These are phyloP conservation scores for Lunasporangiospora selenospora DNA, from an alignment of 192 early-diverging fungal species.

Conservation along the genomic window DNA sequence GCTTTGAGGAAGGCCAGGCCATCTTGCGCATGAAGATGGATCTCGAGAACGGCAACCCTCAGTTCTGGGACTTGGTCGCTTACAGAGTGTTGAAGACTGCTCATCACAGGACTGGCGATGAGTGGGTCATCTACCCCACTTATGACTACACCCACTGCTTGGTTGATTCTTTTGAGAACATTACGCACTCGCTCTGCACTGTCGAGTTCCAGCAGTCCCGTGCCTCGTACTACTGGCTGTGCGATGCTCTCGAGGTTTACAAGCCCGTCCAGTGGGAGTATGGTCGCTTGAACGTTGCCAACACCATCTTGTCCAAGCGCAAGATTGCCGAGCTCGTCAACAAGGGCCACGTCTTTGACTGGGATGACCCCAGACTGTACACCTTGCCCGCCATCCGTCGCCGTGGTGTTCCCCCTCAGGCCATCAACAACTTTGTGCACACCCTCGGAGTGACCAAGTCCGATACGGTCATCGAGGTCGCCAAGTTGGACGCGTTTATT, in stretches of 20 bases:
- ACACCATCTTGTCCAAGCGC: constrained; percentile 97
- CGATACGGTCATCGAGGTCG: constrained; percentile 82
- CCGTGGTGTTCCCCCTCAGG: constrained; percentile 96
- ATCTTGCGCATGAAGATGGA: constrained; percentile 99
- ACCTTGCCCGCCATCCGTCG: constrained; percentile 96
- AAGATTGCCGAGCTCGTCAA: constrained; percentile 93
- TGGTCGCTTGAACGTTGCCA: constrained; percentile 91
- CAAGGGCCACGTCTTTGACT: constrained; percentile 77
- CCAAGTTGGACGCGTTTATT: constrained; percentile 93
- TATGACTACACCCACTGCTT: constrained; percentile 99
- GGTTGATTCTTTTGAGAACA: constrained; percentile 99
- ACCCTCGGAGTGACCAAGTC: constrained; percentile 91
- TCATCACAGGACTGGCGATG: constrained; percentile 90
- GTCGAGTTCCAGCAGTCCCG: constrained; percentile 94
- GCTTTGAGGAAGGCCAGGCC: constrained; percentile 89
- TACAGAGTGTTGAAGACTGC: constrained; percentile 93
- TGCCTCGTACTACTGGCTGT: constrained; percentile 99
- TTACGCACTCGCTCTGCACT: constrained; percentile 99
- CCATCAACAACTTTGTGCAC: constrained; percentile 97
- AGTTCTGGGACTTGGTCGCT: constrained; percentile 99
- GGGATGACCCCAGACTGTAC: constrained; percentile 98
- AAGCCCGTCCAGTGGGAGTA: constrained; percentile 99
- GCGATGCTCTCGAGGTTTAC: constrained; percentile 97
- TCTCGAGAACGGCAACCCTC: constrained; percentile 95
- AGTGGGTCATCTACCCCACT: constrained; percentile 99